Evolutionary conservation across 257 asterid genomes (phyloP), one percentile per base, ranked within the genome.

Genomic region (Misopates orontium): DNA sequence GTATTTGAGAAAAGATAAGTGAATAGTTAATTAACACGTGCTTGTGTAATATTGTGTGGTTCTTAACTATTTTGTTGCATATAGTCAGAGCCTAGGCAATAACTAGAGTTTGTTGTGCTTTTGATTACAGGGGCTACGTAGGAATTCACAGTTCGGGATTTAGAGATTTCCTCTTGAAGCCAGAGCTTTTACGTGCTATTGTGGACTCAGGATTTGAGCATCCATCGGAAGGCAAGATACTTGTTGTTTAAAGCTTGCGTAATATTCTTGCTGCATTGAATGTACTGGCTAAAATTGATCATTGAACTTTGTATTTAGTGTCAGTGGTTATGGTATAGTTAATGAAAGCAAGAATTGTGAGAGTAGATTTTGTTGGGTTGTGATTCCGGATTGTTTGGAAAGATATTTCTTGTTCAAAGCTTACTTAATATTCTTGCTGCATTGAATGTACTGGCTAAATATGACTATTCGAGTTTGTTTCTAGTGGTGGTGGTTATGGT

Each of bases 121-220:
- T 55, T 4, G 21, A 19, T 53, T 69, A 8, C 80, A 83, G 88
- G 72, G 88, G 88, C 51, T 83, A 83, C 41, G 88, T 83, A 8
- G 88, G 88, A 24, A 83, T 83, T 19, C 88, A 83, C 77, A 83
- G 88, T 71, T 83, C 88, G 13, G 84, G 88, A 73, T 83, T 83
- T 62, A 76, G 87, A 66, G 87, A 78, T 70, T 78, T 82, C 75
- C 82, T 82, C 47, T 76, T 78, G 79, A 82, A 79, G 78, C 87
- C 87, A 31, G 87, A 82, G 75, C 87, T 82, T 18, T 62, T 82
- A 41, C 80, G 87, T 48, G 88, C 88, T 53, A 83, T 83, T 23
- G 88, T 83, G 32, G 88, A 83, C 76, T 83, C 83, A 10, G 88
- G 88, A 48, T 83, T 83, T 64, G 88, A 83, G 39, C 88, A 83